A percentile compares a stretch with the other conserved stretches of the same genome.
Conservation (phyloP, 2,329 filamentous ascomycete species). For the Diaporthe australafricana region DNA sequence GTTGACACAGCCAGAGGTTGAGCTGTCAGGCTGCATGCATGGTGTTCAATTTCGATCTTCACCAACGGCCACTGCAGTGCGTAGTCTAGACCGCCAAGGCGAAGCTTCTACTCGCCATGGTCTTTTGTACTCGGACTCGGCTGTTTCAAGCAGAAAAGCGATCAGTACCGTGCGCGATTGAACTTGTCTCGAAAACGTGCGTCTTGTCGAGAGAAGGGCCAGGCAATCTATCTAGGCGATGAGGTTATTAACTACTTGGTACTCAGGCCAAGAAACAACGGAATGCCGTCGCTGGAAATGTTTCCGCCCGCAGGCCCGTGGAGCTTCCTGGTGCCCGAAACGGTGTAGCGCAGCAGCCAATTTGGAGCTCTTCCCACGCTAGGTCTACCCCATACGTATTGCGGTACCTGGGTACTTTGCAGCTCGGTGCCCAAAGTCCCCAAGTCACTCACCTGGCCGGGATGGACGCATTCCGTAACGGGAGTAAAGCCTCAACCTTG, state of each 20-base stretch:
- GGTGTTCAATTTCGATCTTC: neutral
- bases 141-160: neutral
- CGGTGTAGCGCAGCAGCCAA: conserved; percentile 9
- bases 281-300: neutral
- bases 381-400: neutral
- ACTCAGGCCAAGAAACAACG: neutral
- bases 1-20: neutral
- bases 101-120: neutral
- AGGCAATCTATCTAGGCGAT: neutral
- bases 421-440: conserved; percentile 10
- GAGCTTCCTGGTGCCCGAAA: neutral
- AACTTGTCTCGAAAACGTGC: neutral
- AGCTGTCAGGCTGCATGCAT: neutral
- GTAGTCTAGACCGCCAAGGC: neutral
- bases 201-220: neutral
- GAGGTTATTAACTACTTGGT: neutral
- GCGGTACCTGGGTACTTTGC: conserved; percentile 4
- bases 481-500: conserved; percentile 20
- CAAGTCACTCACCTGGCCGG: conserved; percentile 13
- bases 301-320: conserved; percentile 2
- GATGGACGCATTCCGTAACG: conserved; percentile 23
- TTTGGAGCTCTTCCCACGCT: neutral
- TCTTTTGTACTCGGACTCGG: neutral
- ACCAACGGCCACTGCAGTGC: neutral
- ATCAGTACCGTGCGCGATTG: neutral